These are phyloP conservation scores for Pythium angustatum DNA, from an alignment of 352 stramenopile species.

Conservation along the genomic window DNA sequence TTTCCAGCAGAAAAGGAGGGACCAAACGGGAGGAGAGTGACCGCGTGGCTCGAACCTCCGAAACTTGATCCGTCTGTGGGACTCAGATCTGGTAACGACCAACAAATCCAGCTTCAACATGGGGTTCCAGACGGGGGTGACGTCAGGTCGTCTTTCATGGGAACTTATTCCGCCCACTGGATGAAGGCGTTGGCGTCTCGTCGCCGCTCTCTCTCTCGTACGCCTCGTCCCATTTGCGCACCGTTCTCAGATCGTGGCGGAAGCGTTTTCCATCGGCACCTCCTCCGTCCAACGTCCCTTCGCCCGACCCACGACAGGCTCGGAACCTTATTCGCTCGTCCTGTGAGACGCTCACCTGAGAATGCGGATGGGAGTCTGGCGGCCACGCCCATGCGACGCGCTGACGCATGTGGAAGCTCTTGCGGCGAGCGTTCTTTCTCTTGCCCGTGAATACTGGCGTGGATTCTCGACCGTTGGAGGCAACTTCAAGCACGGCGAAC, in stretches of 20 bases:
- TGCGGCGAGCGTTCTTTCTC: background rate
- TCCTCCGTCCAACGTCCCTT: background rate
- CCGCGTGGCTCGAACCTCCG: slow-evolving; percentile 6
- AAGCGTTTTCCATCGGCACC: slow-evolving; percentile 3
- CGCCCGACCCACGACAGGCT: background rate
- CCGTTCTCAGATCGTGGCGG: slow-evolving; percentile 21
- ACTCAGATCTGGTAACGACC: slow-evolving; percentile 31
- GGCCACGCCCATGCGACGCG: too few species aligned
- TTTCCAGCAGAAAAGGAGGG: background rate
- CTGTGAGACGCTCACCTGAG: background rate
- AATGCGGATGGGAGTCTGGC: background rate
- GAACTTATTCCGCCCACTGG: too few species aligned
- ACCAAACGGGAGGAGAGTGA: too few species aligned
- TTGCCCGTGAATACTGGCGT: background rate
- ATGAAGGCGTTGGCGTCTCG: too few species aligned
- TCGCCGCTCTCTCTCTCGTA: background rate
- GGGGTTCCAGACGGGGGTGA: too few species aligned
- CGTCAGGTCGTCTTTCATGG: too few species aligned
- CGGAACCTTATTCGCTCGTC: background rate
- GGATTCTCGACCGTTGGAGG: background rate
- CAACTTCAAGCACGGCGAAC: too few species aligned
- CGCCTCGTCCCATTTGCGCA: slow-evolving; percentile 19
- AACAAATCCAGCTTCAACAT: slow-evolving; percentile 22
- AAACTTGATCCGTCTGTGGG: background rate
- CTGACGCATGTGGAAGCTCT: background rate